Conservation (phyloP, 2,329 filamentous ascomycete species). For the Dactylellina drechsleri region DNA sequence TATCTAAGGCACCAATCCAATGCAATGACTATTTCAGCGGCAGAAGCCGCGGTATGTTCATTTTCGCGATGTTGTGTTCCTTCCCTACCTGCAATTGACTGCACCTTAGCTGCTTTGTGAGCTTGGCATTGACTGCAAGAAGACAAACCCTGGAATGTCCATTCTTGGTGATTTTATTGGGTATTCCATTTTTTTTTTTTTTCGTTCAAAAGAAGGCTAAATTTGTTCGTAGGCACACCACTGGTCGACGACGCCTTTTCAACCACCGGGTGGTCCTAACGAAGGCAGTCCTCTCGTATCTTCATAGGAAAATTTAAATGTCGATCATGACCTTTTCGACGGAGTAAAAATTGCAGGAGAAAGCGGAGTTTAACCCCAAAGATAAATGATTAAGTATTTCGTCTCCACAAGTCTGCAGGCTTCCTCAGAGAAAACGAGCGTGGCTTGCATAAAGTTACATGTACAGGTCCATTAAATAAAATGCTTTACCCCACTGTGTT, state of each 20-base stretch:
- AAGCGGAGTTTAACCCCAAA: neutral
- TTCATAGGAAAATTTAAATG: slow-evolving; percentile 33
- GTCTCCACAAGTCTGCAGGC: neutral
- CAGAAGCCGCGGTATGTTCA: slow-evolving; percentile 30
- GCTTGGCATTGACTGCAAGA: slow-evolving; percentile 14
- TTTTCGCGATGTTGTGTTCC: slow-evolving; percentile 20
- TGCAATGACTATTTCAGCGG: slow-evolving; percentile 11
- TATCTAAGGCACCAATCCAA: slow-evolving; percentile 36
- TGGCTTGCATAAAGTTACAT: slow-evolving; percentile 50
- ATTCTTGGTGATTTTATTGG: slow-evolving; percentile 47
- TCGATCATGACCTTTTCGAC: slow-evolving; percentile 14
- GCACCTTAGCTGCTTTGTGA: neutral
- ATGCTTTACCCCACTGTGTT: neutral
- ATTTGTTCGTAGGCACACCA: slow-evolving; percentile 4
- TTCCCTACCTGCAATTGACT: slow-evolving; percentile 15
- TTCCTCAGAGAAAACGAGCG: slow-evolving; percentile 18
- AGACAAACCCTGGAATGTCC: slow-evolving; percentile 44
- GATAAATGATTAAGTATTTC: slow-evolving; percentile 1
- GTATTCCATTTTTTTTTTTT: neutral
- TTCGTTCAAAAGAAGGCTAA: slow-evolving; percentile 16
- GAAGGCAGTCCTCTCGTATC: slow-evolving; percentile 23
- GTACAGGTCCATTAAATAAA: slow-evolving; percentile 1
- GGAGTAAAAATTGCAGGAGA: too few species aligned
- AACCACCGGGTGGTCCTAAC: slow-evolving; percentile 2
- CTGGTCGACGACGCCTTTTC: neutral